phyloP scores from a whole-genome alignment of 2,329 filamentous ascomycete species.

The Arachnopeziza araneosa region DNA sequence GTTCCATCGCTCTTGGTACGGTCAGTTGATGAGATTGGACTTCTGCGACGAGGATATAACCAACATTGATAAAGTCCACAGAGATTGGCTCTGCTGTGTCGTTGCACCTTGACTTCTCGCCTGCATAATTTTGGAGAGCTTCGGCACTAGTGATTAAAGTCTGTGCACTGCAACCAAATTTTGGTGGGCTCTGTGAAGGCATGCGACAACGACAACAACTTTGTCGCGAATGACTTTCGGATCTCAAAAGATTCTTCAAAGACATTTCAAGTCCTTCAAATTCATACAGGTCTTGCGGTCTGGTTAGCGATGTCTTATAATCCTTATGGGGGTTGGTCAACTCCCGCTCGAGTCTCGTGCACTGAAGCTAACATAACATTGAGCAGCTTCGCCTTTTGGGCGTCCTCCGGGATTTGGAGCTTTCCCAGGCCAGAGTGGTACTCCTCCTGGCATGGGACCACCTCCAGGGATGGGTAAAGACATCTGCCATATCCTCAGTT shows the following conservation, averaged over 20 bases:
- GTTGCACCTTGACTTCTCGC: constrained; percentile 14
- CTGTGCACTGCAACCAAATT: constrained; percentile 10
- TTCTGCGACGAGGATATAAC: constrained; percentile 11
- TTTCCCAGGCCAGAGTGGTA: constrained; percentile 54
- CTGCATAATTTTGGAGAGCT: constrained; percentile 1
- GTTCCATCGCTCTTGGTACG: constrained; percentile 27
- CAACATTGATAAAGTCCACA: constrained; percentile 14
- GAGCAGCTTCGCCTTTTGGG: constrained; percentile 51
- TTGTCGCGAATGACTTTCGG: neutral
- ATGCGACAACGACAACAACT: constrained; percentile 8
- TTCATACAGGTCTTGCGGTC: neutral
- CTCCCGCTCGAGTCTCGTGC: neutral
- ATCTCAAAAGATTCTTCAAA: neutral
- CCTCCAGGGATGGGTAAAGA: constrained; percentile 76
- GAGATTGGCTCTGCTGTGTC: constrained; percentile 11
- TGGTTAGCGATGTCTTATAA: constrained; percentile 29
- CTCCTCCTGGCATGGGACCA: constrained; percentile 64
- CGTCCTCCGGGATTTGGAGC: constrained; percentile 67
- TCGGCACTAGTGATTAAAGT: constrained; percentile 6
- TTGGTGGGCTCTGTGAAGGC: neutral
- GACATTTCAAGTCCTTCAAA: neutral
- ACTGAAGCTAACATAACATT: constrained; percentile 15
- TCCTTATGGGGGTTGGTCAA: constrained; percentile 30
- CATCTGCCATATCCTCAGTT: constrained; percentile 1
- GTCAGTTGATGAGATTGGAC: constrained; percentile 8